Percentiles rank a stretch among this genome's conserved stretches.
Evolutionary conservation across 2,329 filamentous ascomycete species (phyloP).

Genomic region (Canariomyces notabilis): DNA sequence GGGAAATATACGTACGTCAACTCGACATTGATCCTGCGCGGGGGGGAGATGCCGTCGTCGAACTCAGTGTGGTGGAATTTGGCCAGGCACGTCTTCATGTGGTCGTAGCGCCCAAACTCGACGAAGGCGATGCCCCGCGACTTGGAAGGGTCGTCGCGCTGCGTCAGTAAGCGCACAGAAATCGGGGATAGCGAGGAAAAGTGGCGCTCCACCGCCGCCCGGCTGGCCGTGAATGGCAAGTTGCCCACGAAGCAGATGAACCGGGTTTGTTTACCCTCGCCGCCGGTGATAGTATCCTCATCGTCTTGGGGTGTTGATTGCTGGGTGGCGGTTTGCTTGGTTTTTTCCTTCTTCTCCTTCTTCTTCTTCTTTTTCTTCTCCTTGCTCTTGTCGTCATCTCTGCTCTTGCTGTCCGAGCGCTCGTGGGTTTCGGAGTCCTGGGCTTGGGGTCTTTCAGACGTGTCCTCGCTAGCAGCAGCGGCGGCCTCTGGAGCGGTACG

Average conservation of each 20-base stretch:
- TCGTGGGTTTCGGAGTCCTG: conserved; percentile 25
- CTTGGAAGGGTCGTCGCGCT: conserved; percentile 43
- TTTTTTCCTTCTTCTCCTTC: conserved; percentile 34
- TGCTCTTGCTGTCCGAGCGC: conserved; percentile 28
- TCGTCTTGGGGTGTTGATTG: conserved; percentile 1
- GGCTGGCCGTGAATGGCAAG: conserved; percentile 78
- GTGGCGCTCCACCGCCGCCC: conserved; percentile 63
- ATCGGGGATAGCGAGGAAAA: conserved; percentile 70
- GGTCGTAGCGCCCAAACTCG: conserved; percentile 80
- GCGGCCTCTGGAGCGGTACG: neutral
- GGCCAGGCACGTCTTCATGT: conserved; percentile 89
- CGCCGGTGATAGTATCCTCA: conserved; percentile 14
- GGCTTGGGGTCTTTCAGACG: neutral
- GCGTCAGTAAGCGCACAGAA: conserved; percentile 66
- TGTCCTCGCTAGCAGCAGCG: neutral
- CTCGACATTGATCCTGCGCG: conserved; percentile 86
- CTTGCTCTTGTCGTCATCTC: conserved; percentile 32
- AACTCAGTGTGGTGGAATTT: conserved; percentile 85
- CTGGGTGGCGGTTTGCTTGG: neutral
- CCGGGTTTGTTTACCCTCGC: conserved; percentile 55
- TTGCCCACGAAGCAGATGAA: conserved; percentile 72
- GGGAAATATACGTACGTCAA: conserved; percentile 59
- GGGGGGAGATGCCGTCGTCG: conserved; percentile 45
- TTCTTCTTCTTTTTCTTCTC: conserved; percentile 23
- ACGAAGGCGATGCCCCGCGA: conserved; percentile 67